Conservation (phyloP, 495 filamentous ascomycete genomes). For the Mycothermus thermophilus region DNA sequence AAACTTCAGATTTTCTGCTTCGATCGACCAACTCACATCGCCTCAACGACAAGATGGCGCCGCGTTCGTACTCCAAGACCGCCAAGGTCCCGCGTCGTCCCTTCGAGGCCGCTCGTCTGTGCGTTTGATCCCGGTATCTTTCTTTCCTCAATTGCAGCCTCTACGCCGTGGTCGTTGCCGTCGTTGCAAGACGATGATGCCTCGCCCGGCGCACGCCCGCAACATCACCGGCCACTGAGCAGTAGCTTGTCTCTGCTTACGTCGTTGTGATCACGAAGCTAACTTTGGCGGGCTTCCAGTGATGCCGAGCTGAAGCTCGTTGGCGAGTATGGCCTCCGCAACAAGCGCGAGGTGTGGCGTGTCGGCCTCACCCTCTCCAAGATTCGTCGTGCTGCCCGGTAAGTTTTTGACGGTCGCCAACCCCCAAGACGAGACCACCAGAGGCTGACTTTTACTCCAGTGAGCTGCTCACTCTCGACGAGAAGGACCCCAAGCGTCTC, state of each 20-base stretch:
- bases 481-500: slow-evolving; percentile 99
- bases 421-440: no score
- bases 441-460: slow-evolving; percentile 19
- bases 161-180: slow-evolving; percentile 32
- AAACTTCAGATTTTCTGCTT: slow-evolving; percentile 14
- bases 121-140: slow-evolving; percentile 18
- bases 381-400: slow-evolving; percentile 99
- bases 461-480: slow-evolving; percentile 98
- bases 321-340: slow-evolving; percentile 96
- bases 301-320: slow-evolving; percentile 98
- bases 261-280: slow-evolving; percentile 57
- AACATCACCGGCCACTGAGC: slow-evolving; percentile 80
- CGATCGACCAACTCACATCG: slow-evolving; percentile 19
- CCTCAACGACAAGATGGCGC: slow-evolving; percentile 36
- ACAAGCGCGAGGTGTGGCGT: slow-evolving; percentile 99
- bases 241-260: slow-evolving; percentile 93
- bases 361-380: slow-evolving; percentile 98
- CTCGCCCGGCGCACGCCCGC: slow-evolving; percentile 11
- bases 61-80: slow-evolving; percentile 86
- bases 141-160: slow-evolving; percentile 16
- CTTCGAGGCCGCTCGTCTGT: slow-evolving; percentile 99
- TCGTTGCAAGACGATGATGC: neutral
- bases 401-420: no score
- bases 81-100: slow-evolving; percentile 80
- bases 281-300: slow-evolving; percentile 46